phyloP scores from a whole-genome alignment of 2,329 filamentous ascomycete species.

The Elsinoe australis region DNA sequence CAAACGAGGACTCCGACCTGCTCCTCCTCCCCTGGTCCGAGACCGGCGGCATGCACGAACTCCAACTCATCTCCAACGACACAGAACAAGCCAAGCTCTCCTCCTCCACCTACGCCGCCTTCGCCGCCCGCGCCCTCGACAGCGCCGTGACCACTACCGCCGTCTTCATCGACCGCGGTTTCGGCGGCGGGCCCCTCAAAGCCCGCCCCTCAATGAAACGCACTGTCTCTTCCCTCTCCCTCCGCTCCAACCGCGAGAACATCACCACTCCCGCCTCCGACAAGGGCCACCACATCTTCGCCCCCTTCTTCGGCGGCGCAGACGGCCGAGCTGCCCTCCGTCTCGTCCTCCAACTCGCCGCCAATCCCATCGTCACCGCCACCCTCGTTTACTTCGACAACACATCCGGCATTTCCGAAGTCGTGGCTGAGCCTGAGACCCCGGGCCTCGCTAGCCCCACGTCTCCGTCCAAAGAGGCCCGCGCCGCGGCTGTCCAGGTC shows the following conservation, averaged over 20 bases:
- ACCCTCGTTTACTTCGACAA: slow-evolving; percentile 59
- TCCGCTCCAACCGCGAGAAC: slow-evolving; percentile 52
- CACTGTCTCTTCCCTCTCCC: slow-evolving; percentile 50
- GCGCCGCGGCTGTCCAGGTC: slow-evolving; percentile 1
- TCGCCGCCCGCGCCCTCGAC: slow-evolving; percentile 61
- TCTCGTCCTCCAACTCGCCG: slow-evolving; percentile 75
- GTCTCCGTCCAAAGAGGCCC: slow-evolving; percentile 1
- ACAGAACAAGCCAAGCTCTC: slow-evolving; percentile 52
- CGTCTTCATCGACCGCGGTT: slow-evolving; percentile 69
- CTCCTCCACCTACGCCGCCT: slow-evolving; percentile 59
- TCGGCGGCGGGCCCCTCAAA: slow-evolving; percentile 43
- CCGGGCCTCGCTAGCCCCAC: neutral
- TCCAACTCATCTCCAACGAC: slow-evolving; percentile 45
- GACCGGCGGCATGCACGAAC: slow-evolving; percentile 65
- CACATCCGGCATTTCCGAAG: slow-evolving; percentile 18
- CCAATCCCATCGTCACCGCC: slow-evolving; percentile 69
- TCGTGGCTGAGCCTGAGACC: slow-evolving; percentile 4
- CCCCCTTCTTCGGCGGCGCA: slow-evolving; percentile 75
- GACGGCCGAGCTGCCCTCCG: slow-evolving; percentile 76
- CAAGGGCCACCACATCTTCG: slow-evolving; percentile 73
- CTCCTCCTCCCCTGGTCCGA: slow-evolving; percentile 88
- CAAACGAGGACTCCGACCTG: slow-evolving; percentile 51
- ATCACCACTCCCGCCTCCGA: slow-evolving; percentile 52
- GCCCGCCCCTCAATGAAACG: slow-evolving; percentile 37
- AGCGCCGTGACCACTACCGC: slow-evolving; percentile 61